A percentile compares a stretch with the other conserved stretches of the same genome.
These are phyloP conservation scores for Rhizophlyctis rosea DNA, from an alignment of 192 early-diverging fungal genomes.

Conservation along the genomic window DNA sequence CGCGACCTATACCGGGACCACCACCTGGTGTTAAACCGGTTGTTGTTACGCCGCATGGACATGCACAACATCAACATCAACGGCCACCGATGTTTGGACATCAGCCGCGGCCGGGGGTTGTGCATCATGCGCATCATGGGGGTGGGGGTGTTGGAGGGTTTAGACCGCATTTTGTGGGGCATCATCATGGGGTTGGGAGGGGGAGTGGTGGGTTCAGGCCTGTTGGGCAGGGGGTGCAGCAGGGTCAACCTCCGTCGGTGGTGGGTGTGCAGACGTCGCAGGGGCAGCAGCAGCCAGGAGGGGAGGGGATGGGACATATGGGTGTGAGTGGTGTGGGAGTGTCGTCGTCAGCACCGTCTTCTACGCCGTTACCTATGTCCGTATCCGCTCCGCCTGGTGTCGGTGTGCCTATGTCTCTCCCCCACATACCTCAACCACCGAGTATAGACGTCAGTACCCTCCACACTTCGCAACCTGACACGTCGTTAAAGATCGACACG, in stretches of 20 bases:
- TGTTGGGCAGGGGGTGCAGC: neutral
- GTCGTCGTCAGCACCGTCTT: no score
- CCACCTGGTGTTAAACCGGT: neutral
- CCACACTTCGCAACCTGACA: neutral
- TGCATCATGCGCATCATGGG: neutral
- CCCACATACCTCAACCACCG: neutral
- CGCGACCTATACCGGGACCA: neutral
- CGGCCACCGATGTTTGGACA: no score
- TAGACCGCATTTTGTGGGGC: neutral
- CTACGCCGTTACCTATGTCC: no score
- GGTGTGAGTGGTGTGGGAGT: no score
- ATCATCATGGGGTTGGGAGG: neutral
- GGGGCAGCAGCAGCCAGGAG: no score
- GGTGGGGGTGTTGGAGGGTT: neutral
- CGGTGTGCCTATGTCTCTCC: no score
- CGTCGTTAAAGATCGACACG: no score
- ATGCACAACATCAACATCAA: neutral
- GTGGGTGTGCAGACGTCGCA: no score
- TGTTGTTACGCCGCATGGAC: neutral
- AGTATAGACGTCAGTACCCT: neutral
- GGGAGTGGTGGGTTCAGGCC: neutral
- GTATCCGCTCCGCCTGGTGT: no score
- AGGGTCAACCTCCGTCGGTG: neutral
- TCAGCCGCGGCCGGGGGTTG: no score
- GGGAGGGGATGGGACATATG: no score